Evolutionary conservation across 345 rosid species (phyloP).

Genomic region (Eucalyptus pumila): DNA sequence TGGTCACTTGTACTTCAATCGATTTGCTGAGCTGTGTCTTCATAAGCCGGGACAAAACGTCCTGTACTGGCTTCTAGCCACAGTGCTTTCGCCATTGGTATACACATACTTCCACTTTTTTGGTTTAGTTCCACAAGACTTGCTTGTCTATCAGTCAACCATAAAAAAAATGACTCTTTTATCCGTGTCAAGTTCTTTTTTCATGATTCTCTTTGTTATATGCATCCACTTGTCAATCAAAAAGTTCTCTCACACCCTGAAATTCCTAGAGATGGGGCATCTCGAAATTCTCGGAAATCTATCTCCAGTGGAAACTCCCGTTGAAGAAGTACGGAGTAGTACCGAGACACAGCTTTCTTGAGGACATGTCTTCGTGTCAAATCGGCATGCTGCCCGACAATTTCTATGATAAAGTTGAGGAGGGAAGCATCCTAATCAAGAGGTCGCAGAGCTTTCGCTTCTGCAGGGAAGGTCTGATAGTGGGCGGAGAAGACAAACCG

Average conservation of each 20-base stretch:
- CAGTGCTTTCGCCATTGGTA: slow-evolving; percentile 23
- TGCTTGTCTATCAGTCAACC: background rate
- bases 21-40: slow-evolving; percentile 11
- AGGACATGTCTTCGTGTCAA: slow-evolving; percentile 1
- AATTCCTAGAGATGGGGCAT: slow-evolving; percentile 10
- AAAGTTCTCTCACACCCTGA: background rate
- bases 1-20: slow-evolving; percentile 9
- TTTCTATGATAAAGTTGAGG: slow-evolving; percentile 10
- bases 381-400: slow-evolving; percentile 1
- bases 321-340: slow-evolving; percentile 7
- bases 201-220: background rate
- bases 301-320: slow-evolving; percentile 7
- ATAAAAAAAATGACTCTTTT: background rate
- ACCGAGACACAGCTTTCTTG: slow-evolving; percentile 8
- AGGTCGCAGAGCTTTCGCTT: slow-evolving; percentile 4
- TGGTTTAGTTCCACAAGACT: background rate
- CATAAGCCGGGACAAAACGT: slow-evolving; percentile 28
- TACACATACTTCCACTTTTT: background rate
- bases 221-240: background rate
- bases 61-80: slow-evolving; percentile 4
- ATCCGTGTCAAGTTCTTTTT: background rate
- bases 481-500: background rate
- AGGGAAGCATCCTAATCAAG: slow-evolving; percentile 13
- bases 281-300: slow-evolving; percentile 8
- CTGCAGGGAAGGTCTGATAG: background rate